Evolutionary conservation across 805 yeast species (phyloP).

Genomic region (Candida manassasensis): DNA sequence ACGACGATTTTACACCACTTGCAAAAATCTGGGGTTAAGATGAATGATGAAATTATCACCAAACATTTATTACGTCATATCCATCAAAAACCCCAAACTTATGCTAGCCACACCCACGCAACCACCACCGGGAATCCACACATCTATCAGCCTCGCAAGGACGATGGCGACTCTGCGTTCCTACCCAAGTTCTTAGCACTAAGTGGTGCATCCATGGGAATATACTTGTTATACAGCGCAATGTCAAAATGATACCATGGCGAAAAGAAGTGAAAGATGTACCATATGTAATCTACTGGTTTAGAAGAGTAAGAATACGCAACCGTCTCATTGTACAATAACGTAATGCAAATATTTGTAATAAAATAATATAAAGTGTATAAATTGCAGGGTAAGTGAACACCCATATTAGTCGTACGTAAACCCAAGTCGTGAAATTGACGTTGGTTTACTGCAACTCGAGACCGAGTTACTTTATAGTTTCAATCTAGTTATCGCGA

Average conservation of each 20-base stretch:
- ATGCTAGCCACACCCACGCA: neutral
- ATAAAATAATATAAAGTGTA: neutral
- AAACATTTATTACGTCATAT: constrained; percentile 40
- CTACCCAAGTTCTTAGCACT: constrained; percentile 9
- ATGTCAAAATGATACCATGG: neutral
- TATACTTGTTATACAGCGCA: constrained; percentile 7
- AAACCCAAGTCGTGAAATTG: too few species aligned
- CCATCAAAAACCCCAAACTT: constrained; percentile 8
- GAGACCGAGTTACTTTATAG: too few species aligned
- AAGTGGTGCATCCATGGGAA: constrained; percentile 6
- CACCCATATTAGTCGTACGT: neutral
- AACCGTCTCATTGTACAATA: too few species aligned
- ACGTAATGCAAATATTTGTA: constrained; percentile 8
- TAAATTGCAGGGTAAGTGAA: constrained; percentile 1
- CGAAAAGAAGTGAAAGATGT: too few species aligned
- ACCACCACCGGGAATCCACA: constrained; percentile 17
- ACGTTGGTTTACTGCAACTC: too few species aligned
- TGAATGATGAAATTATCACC: constrained; percentile 38
- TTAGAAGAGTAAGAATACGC: too few species aligned
- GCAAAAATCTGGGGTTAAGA: constrained; percentile 21
- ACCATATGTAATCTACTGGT: too few species aligned
- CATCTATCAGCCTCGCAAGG: constrained; percentile 32
- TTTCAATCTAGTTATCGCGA: too few species aligned
- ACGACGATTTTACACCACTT: constrained; percentile 30
- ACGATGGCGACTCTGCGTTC: constrained; percentile 12